These are phyloP conservation scores for Pycnococcus provasolii DNA, from an alignment of 139 green algal species.

Conservation along the genomic window DNA sequence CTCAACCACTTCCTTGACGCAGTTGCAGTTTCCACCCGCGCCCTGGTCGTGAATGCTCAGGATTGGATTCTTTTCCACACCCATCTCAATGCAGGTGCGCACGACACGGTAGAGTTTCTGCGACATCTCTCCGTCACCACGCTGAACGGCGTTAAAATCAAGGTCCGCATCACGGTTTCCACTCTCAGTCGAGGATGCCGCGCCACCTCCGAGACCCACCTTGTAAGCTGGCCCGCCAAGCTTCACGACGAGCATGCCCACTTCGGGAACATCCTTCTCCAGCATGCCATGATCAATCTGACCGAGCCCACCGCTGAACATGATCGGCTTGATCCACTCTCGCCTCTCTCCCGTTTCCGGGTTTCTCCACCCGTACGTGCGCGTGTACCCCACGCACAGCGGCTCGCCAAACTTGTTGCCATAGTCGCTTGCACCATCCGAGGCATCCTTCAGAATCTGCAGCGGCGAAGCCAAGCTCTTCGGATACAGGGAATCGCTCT, in stretches of 20 bases:
- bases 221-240: conserved; percentile 95
- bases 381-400: conserved; percentile 82
- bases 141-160: conserved; percentile 98
- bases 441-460: conserved; percentile 93
- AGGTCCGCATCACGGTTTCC: conserved; percentile 75
- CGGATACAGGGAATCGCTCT: conserved; percentile 52
- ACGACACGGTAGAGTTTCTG: conserved; percentile 99
- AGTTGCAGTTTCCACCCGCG: conserved; percentile 98
- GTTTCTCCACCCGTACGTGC: conserved; percentile 82
- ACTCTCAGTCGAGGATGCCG: conserved; percentile 66
- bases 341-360: conserved; percentile 65
- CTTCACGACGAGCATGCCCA: conserved; percentile 97
- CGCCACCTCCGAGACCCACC: conserved; percentile 96
- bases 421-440: conserved; percentile 91
- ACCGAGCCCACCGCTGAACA: conserved; percentile 90
- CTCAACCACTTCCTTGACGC: conserved; percentile 99
- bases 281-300: conserved; percentile 61
- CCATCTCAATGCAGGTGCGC: conserved; percentile 88
- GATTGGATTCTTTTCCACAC: conserved; percentile 76
- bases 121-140: conserved; percentile 90
- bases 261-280: conserved; percentile 54
- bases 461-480: conserved; percentile 59
- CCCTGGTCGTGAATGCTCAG: conserved; percentile 86
- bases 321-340: conserved; percentile 99
- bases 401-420: conserved; percentile 99